Evolutionary conservation across 805 yeast genomes (phyloP), one percentile per base, ranked within the genome.

Genomic region (Starmerella cellae): DNA sequence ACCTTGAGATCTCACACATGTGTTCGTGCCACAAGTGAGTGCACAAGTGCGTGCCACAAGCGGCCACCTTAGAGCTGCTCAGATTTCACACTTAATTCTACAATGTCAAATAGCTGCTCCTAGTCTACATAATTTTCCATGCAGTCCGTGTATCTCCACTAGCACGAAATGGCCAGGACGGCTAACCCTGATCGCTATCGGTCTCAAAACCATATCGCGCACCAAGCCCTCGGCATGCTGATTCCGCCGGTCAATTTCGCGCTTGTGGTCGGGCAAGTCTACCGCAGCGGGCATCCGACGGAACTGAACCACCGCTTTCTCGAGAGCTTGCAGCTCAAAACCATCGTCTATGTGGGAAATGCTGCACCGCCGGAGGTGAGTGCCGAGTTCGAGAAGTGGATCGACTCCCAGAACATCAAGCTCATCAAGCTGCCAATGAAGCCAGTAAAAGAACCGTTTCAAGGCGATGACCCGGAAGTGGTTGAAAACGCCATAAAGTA

Each of bases 191-290:
- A n/a, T n/a, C n/a, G n/a, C n/a, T n/a, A n/a, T n/a, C n/a, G n/a
- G n/a, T n/a, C n/a, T n/a, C n/a, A n/a, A n/a, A n/a, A n/a, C n/a
- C n/a, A n/a, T n/a, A n/a, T n/a, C n/a, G n/a, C n/a, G n/a, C n/a
- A n/a, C n/a, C n/a, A n/a, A n/a, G n/a, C n/a, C n/a, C n/a, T n/a
- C n/a, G n/a, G 17, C 17, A 55, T 55, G 47, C 53, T 61, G 21
- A 93, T 87, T 1, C 98, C 98, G 4, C 98, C 98, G 1, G 68
- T 91, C 51, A 87, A 84, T 60, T 88, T 88, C 55, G 74, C 94
- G 1, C 73, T 83, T 19, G 95, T 91, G 2, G 95, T 82, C 46
- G 85, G 83, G 44, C 77, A 82, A 5, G 74, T 88, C 11, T 88
- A 87, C 59, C 65, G 98, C 17, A 79, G 93, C 1, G 98, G 98